Evolutionary conservation across 2,329 filamentous ascomycete species (phyloP), one percentile per base, ranked within the genome.

Genomic region (Fusarium continuum): DNA sequence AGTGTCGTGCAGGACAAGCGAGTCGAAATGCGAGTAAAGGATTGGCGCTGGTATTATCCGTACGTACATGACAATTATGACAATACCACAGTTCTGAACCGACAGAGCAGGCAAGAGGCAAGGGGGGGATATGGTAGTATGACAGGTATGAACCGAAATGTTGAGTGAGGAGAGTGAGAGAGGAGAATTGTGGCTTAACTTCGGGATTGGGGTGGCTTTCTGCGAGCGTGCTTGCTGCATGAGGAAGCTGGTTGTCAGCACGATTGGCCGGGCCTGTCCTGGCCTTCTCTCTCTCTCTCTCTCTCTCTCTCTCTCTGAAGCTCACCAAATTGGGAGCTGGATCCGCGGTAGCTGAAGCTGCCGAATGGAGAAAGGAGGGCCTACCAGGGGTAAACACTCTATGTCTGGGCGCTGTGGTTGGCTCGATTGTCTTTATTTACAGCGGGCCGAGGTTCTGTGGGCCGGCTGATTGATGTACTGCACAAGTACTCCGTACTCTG

Each of bases 401-500:
- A 41, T 36, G 13, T 44, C 29, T 26, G 22, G 13, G 31, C 4
- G 22, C 16, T 35, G 17, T 65, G 45, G 48, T 64, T 64, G 61
- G 61, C 11, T 46, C 55, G 56, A 60, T 60, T 54, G 48, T 46
- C 19, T 13, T 22, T 43, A 36, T 16, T 49, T 35, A 36, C 44
- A 57, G 61, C 61, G 61, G 61, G 61, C 61, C 61, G 61, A 65
- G 62, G 62, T 55, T 31, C 26, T 62, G 44, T 28, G 55, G 32
- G 20, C 22, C 48, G 29, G 48, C 20, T 17, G 23, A 28, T 17
- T 8, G 9, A 44, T 54, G 62, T 65, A 65, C 11, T 20, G 17
- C 13, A 26, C 8, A 35, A 22, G 62, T 65, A 65, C 49, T 35
- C 8, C 16, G 11, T 29, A 13, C 9, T 13, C 7, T 13, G 10